Base-by-base conservation (phyloP, 495 filamentous ascomycete species). In the Glarea lozoyensis region DNA sequence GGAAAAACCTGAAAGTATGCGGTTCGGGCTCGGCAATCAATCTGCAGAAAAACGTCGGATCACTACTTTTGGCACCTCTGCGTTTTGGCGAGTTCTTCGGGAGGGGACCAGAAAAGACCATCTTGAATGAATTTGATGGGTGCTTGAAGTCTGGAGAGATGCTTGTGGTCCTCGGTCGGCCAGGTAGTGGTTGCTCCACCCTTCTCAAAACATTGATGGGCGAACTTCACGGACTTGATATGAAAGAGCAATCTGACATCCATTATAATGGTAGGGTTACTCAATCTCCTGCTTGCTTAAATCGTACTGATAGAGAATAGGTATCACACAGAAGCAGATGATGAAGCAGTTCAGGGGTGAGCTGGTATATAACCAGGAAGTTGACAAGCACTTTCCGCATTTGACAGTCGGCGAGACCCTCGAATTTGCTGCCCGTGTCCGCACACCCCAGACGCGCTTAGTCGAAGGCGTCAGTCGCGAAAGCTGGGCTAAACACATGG, bases 131-230 rank as follows among this genome's bases (percentile, higher is more conserved):
- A 22, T 86, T 89, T 52, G 80, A 84, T 40, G 86, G 85, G 1
- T 55, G 88, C 5, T 67, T 90, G 2, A 73, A 74, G 49, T 76
- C 73, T 18, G 86, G 86, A 11, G 86, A 92, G 63, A 87, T 86
- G 79, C 64, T 92, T 30, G 68, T 90, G 13, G 85, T 90, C 0
- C 68, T 90, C 16, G 86, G 84, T 13, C 76, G 79, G 17, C 86
- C 86, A 11, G 86, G 81, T 46, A 83, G 72, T 58, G 73, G 79
- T 16, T 57, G 54, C 31, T 57, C 54, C 4, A 57, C 54, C 1
- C 23, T 57, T 0, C 33, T 57, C 18, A 57, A 57, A 32, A 50
- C 50, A 22, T 17, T 57, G 15, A 57, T 48, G 46, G 54, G 54
- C 11, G 54, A 57, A 29, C 36, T 52, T 16, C 43, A 48, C n/a